phyloP scores from a whole-genome alignment of 257 asterid genomes.

The Coffea canephora region DNA sequence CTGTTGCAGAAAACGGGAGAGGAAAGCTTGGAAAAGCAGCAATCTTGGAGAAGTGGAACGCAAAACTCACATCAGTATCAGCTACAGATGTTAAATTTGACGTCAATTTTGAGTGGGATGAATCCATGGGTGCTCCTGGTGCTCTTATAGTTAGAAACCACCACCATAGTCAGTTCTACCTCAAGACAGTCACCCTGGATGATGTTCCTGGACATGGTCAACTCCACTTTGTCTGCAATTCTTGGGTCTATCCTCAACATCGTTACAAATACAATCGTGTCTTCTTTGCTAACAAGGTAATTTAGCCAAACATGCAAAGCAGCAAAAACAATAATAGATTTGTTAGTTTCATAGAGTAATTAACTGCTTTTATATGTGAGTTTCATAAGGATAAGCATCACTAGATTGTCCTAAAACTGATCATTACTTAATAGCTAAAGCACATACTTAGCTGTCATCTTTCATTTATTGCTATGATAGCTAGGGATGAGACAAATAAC shows the following conservation, averaged over 20 bases:
- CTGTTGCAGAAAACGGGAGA: constrained; percentile 37
- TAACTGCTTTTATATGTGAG: neutral
- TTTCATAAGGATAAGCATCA: neutral
- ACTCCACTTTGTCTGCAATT: constrained; percentile 68
- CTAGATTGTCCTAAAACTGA: neutral
- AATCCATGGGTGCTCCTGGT: constrained; percentile 67
- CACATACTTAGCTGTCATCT: neutral
- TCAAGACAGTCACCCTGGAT: constrained; percentile 56
- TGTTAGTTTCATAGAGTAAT: neutral
- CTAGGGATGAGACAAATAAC: neutral
- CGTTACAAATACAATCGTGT: constrained; percentile 63
- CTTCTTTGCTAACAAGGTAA: constrained; percentile 76
- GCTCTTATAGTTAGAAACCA: constrained; percentile 63
- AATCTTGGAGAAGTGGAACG: constrained; percentile 58
- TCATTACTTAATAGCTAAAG: neutral
- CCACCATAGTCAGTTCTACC: constrained; percentile 71
- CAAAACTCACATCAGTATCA: constrained; percentile 50
- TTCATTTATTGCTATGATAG: neutral
- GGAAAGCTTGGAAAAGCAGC: constrained; percentile 78
- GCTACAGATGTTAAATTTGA: constrained; percentile 51
- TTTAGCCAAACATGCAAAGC: neutral
- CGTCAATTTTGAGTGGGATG: constrained; percentile 65
- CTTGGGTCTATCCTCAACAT: constrained; percentile 78
- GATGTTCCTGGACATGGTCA: constrained; percentile 64
- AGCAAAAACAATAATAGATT: neutral